These are phyloP conservation scores for Trypanosoma mega DNA, from an alignment of 208 protist species.

Conservation along the genomic window DNA sequence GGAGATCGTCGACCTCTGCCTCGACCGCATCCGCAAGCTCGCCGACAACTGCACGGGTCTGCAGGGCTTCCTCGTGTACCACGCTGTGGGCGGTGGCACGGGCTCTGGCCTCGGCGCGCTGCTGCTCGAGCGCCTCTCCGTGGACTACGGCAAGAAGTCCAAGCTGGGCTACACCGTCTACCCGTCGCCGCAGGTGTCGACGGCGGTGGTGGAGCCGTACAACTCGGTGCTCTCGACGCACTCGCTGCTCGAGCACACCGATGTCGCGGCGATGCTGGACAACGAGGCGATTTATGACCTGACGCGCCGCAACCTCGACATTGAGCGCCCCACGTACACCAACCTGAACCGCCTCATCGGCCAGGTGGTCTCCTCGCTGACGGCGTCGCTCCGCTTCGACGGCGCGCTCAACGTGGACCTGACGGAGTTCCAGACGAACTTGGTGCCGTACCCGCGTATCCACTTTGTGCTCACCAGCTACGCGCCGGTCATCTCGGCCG, in stretches of 20 bases:
- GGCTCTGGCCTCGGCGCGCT: slow-evolving; percentile 97
- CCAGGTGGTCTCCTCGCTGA: slow-evolving; percentile 95
- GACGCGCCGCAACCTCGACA: slow-evolving; percentile 89
- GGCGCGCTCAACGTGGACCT: slow-evolving; percentile 96
- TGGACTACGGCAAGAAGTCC: slow-evolving; percentile 98
- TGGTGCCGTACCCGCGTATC: slow-evolving; percentile 97
- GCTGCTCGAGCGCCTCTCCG: slow-evolving; percentile 96
- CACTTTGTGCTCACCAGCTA: slow-evolving; percentile 96
- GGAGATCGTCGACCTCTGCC: slow-evolving; percentile 94
- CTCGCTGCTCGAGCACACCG: slow-evolving; percentile 94
- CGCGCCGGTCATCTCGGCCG: slow-evolving; percentile 91
- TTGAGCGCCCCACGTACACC: slow-evolving; percentile 95
- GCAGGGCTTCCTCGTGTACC: slow-evolving; percentile 99
- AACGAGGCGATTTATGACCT: slow-evolving; percentile 98
- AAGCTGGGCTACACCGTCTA: slow-evolving; percentile 96
- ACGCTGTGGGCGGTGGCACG: slow-evolving; percentile 98
- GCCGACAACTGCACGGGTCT: slow-evolving; percentile 98
- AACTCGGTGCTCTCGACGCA: slow-evolving; percentile 96
- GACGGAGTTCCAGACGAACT: slow-evolving; percentile 97
- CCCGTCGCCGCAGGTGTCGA: slow-evolving; percentile 96
- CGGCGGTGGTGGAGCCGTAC: slow-evolving; percentile 97
- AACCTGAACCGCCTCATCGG: slow-evolving; percentile 97
- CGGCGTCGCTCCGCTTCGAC: slow-evolving; percentile 95
- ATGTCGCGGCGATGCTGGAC: slow-evolving; percentile 94
- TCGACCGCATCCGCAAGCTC: slow-evolving; percentile 97